Percentiles rank a stretch among this genome's conserved stretches.
Conservation (phyloP, 768 basidiomycete genomes). For the Mycena galericulata region DNA sequence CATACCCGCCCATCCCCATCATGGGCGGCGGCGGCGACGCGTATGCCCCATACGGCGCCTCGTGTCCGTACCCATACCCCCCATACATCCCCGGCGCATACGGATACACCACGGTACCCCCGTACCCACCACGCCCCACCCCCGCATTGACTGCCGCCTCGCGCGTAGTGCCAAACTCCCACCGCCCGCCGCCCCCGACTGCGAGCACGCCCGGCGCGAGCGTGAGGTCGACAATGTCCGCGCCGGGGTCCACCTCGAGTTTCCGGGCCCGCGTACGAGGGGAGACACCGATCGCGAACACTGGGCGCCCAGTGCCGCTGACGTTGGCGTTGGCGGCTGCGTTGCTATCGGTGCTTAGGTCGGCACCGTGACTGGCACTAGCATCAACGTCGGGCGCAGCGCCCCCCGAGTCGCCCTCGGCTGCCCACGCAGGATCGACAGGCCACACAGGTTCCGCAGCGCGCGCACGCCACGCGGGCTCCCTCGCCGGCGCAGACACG, state of each 20-base stretch:
- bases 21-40: slow-evolving; percentile 18
- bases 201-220: background rate
- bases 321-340: background rate
- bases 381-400: background rate
- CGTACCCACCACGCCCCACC: background rate
- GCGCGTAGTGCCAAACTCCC: slow-evolving; percentile 35
- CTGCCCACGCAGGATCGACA: background rate
- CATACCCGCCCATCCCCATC: slow-evolving; percentile 17
- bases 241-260: slow-evolving; percentile 6
- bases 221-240: slow-evolving; percentile 24
- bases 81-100: slow-evolving; percentile 2
- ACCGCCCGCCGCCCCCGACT: background rate
- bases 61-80: slow-evolving; percentile 17
- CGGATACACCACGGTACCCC: slow-evolving; percentile 4
- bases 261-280: slow-evolving; percentile 20
- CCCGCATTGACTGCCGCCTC: background rate
- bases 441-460: slow-evolving; percentile 13
- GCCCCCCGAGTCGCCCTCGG: too few relatives aligned
- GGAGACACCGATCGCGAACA: slow-evolving; percentile 33
- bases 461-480: background rate
- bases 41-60: slow-evolving; percentile 17
- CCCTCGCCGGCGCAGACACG: background rate
- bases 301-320: background rate
- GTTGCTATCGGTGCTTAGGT: too few relatives aligned
- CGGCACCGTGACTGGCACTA: too few relatives aligned